Conservation (phyloP, 257 asterid species). For the Mitragyna speciosa region DNA sequence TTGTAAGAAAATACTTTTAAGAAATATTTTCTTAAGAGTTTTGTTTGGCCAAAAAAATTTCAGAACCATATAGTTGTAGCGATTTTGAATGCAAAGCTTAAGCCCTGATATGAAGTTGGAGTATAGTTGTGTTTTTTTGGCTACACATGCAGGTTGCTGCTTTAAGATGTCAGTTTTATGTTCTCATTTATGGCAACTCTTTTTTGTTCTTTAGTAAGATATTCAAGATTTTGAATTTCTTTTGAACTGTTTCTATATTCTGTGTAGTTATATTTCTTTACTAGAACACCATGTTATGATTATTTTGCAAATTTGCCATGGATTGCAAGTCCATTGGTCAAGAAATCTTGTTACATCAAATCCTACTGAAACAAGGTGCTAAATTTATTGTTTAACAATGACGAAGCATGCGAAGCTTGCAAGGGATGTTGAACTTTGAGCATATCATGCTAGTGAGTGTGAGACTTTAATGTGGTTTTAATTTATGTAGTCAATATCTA, state of each 20-base stretch:
- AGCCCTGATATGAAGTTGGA: not conserved
- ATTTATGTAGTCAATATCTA: not conserved
- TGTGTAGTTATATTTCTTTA: not conserved
- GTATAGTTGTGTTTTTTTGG: not conserved
- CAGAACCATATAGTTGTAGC: not conserved
- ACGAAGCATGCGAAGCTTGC: not conserved
- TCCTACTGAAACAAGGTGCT: too few species aligned
- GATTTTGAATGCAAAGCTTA: not conserved
- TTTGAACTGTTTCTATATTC: not conserved
- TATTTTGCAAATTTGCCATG: not conserved
- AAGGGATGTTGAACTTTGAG: not conserved
- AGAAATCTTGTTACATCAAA: not conserved
- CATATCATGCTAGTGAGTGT: not conserved
- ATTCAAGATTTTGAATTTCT: not conserved
- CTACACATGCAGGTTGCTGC: not conserved
- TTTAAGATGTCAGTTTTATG: not conserved
- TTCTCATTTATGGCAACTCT: not conserved
- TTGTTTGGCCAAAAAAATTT: not conserved
- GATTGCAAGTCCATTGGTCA: not conserved
- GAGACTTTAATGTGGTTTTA: not conserved
- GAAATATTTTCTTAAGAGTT: slow-evolving; percentile 26
- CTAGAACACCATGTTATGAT: not conserved
- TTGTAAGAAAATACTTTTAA: slow-evolving; percentile 94
- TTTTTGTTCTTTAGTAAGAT: not conserved
- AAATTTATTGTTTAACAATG: not conserved